Evolutionary conservation across 148 eudicot genomes (phyloP).

Genomic region (Heliosperma pusillum): DNA sequence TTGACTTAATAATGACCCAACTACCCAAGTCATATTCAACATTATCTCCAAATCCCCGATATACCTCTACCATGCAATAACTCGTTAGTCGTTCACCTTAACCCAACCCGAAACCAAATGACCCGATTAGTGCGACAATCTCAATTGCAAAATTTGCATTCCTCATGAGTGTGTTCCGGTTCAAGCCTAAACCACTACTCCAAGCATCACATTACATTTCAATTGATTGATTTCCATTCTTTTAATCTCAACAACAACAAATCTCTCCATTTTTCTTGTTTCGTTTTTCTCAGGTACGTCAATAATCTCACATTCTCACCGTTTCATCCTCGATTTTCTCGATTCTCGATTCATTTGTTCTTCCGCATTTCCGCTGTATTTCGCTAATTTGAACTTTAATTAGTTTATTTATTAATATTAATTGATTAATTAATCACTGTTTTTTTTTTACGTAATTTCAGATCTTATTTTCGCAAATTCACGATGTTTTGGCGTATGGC

Average conservation of each 20-base stretch:
- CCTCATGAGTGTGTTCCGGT: too few relatives aligned
- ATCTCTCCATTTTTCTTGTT: neutral
- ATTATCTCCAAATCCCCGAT: too few relatives aligned
- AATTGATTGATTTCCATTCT: neutral
- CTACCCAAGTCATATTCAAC: too few relatives aligned
- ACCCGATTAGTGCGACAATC: too few relatives aligned
- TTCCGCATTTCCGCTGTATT: neutral
- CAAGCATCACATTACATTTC: neutral
- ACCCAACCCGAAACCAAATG: too few relatives aligned
- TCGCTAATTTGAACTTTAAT: neutral
- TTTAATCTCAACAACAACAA: neutral
- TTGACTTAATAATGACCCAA: too few relatives aligned
- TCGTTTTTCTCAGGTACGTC: neutral
- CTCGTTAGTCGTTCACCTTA: too few relatives aligned
- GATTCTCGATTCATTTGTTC: neutral
- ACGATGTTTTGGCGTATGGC: slow-evolving; percentile 97
- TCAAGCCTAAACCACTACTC: too few relatives aligned
- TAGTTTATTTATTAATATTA: neutral
- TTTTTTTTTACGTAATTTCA: slow-evolving; percentile 6
- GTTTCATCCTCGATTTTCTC: neutral
- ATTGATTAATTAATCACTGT: neutral
- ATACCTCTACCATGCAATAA: too few relatives aligned
- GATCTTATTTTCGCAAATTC: slow-evolving; percentile 37
- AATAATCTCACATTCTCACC: too few relatives aligned
- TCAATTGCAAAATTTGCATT: too few relatives aligned